Base-by-base conservation (phyloP, 495 filamentous ascomycete genomes). In the Evansstolkia leycettana region DNA sequence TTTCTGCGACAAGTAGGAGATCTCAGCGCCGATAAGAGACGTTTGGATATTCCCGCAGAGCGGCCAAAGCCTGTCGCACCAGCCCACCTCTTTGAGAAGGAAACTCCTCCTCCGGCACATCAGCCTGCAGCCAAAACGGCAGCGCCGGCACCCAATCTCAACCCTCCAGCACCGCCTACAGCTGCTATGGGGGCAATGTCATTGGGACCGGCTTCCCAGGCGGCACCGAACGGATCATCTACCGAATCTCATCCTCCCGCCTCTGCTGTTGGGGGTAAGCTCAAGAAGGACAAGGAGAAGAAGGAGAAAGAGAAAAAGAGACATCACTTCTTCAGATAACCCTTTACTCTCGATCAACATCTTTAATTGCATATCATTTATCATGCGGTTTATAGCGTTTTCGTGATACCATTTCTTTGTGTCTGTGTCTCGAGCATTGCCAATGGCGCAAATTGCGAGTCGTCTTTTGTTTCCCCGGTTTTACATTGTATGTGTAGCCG, bases 1-100 rank as follows among this genome's bases (percentile, higher is more conserved):
- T 98, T 82, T 54, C 51, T 96, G 27, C 68, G 76, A 19, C 90
- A 98, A 47, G 59, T 98, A 4, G 72, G 76, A 24, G 84, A 89
- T 44, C 65, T 95, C 29, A 77, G 78, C 37, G 64, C 70, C 13
- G 83, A 85, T 46, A 78, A 77, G 51, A 65, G 83, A 26, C 65
- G 72, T 10, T 65, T 98, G 9, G 72, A 84, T 47, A 72, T 96
- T 26, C 90, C 90, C 2, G 69, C 76, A 19, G 89, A 96, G 46
- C 64, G 73, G 37, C 86, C 84, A 5, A 76, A 76, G 52, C 83
- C 78, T 5, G 78, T 75, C 31, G 81, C 89, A 1, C 90, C 90
- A 2, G 81, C 76, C 18, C 82, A 93, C 61, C 62, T 98, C 1
- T 90, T 90, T 47, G 87, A 94, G 52, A 67, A 70, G n/a, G 78